phyloP scores from a whole-genome alignment of 139 green algal genomes.

The Chlamydomonas sphaeroides region DNA sequence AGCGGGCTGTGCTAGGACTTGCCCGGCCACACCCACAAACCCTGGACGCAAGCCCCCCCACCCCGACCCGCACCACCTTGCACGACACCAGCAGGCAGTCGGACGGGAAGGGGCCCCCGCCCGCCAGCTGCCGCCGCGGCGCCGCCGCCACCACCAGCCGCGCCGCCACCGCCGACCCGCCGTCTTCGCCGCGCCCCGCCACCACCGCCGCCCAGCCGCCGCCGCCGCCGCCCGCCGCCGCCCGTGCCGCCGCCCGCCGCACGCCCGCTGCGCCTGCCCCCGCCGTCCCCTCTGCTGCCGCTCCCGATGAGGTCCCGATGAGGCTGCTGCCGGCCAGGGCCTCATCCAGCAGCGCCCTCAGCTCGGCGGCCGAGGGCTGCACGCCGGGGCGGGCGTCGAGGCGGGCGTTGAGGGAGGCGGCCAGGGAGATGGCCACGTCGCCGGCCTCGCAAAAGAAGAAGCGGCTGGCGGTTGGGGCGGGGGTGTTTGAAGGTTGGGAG shows the following conservation, averaged over 20 bases:
- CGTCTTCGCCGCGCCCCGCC: not conserved
- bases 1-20: no score
- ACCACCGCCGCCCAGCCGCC: no score
- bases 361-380: slow-evolving; percentile 22
- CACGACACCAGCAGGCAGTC: not conserved
- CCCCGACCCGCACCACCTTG: not conserved
- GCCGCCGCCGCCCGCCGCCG: no score
- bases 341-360: slow-evolving; percentile 19
- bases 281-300: no score
- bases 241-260: no score
- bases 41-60: no score
- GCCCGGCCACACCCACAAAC: no score
- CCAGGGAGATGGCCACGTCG: slow-evolving; percentile 22
- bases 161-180: not conserved
- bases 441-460: slow-evolving; percentile 37
- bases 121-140: not conserved
- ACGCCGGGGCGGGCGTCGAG: not conserved
- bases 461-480: not conserved
- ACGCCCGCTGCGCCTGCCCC: no score
- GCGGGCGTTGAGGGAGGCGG: not conserved
- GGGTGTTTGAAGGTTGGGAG: no score
- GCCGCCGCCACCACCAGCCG: not conserved
- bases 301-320: no score
- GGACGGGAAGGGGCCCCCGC: slow-evolving; percentile 4
- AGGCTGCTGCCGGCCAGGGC: slow-evolving; percentile 28